Conservation (phyloP, 176 grass and related monocot species). For the Otatea glauca region DNA sequence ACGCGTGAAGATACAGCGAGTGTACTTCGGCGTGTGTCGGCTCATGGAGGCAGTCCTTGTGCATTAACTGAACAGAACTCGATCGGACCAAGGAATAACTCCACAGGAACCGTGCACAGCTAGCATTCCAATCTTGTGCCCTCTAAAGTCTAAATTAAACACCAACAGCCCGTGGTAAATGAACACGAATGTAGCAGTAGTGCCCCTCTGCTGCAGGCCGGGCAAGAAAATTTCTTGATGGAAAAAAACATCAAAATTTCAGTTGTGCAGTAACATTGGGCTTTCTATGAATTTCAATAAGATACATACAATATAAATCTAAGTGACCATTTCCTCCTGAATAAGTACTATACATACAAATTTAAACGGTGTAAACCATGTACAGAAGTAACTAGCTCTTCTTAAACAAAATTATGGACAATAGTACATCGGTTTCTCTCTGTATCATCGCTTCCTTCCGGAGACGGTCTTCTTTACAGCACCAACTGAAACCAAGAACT, state of each 20-base stretch:
- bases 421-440: neutral
- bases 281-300: constrained; percentile 1
- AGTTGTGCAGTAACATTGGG: neutral
- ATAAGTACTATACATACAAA: constrained; percentile 18
- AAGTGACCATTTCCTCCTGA: neutral
- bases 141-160: constrained; percentile 20
- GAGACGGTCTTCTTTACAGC: constrained; percentile 86
- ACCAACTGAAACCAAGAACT: constrained; percentile 85
- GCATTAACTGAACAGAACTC: constrained; percentile 43
- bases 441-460: constrained; percentile 60
- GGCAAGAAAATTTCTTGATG: neutral
- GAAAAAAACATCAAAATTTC: neutral
- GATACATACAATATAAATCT: neutral
- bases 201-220: neutral
- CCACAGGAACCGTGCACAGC: neutral
- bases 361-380: neutral
- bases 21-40: constrained; percentile 45
- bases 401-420: constrained; percentile 32
- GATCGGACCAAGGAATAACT: constrained; percentile 17
- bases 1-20: constrained; percentile 37
- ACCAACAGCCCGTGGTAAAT: neutral
- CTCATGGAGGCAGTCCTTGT: constrained; percentile 38
- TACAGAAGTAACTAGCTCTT: neutral
- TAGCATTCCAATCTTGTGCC: constrained; percentile 31
- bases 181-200: neutral